phyloP scores from a whole-genome alignment of 306 rosid genomes.

The Pueraria montana region DNA sequence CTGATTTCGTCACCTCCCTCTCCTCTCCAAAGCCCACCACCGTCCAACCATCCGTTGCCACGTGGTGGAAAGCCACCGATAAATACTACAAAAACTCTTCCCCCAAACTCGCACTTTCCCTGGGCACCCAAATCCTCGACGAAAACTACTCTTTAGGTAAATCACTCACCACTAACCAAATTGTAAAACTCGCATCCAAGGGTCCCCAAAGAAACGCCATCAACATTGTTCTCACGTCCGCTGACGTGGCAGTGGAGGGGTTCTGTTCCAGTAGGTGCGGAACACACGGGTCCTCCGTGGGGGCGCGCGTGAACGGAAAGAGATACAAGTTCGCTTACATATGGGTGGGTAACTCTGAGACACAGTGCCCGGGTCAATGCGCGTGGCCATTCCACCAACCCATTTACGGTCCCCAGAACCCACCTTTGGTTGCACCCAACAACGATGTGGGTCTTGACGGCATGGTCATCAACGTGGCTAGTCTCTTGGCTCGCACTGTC shows the following conservation, averaged over 20 bases:
- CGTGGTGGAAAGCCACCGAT: slow-evolving; percentile 64
- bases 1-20: slow-evolving; percentile 59
- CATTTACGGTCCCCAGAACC: slow-evolving; percentile 69
- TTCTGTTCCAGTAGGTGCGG: slow-evolving; percentile 70
- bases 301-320: slow-evolving; percentile 43
- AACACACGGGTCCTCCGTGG: slow-evolving; percentile 60
- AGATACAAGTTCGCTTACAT: slow-evolving; percentile 61
- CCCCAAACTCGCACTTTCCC: slow-evolving; percentile 41
- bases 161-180: slow-evolving; percentile 57
- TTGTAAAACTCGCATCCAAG: slow-evolving; percentile 56
- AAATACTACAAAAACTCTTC: slow-evolving; percentile 51
- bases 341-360: slow-evolving; percentile 80
- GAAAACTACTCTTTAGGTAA: slow-evolving; percentile 60
- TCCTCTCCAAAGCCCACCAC: slow-evolving; percentile 36
- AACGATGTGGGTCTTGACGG: slow-evolving; percentile 80
- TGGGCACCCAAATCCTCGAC: slow-evolving; percentile 56
- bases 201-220: slow-evolving; percentile 59
- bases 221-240: slow-evolving; percentile 66
- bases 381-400: slow-evolving; percentile 52
- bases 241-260: slow-evolving; percentile 62
- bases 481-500: slow-evolving; percentile 65
- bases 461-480: slow-evolving; percentile 74
- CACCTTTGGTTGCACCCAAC: slow-evolving; percentile 70
- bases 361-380: slow-evolving; percentile 81
- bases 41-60: background rate